Conservation (phyloP, 768 basidiomycete genomes). For the Trametes elegans region DNA sequence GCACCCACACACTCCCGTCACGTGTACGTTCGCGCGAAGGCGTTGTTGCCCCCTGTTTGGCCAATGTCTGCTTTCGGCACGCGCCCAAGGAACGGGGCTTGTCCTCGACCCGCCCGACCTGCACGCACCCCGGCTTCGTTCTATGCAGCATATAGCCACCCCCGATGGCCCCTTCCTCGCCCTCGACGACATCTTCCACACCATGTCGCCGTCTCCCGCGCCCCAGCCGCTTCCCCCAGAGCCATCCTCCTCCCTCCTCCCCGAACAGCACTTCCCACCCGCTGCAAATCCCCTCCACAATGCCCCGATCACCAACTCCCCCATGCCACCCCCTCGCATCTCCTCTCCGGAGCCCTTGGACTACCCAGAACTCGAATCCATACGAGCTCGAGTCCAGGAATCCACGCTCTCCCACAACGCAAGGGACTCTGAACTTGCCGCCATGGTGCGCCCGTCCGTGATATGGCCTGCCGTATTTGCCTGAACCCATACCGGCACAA, state of each 20-base stretch:
- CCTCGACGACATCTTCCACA: conserved; percentile 55
- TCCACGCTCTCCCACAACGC: conserved; percentile 43
- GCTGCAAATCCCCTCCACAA: neutral
- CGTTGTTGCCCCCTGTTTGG: conserved; percentile 19
- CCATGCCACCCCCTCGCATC: conserved; percentile 18
- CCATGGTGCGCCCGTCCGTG: conserved; percentile 14
- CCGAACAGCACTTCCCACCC: conserved; percentile 1
- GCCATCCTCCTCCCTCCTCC: neutral
- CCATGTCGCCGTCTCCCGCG: conserved; percentile 50
- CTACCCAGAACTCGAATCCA: conserved; percentile 45
- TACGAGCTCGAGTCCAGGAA: conserved; percentile 46
- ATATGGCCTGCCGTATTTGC: neutral
- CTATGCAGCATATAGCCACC: conserved; percentile 21
- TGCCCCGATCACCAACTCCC: neutral
- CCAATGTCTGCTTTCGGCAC: neutral
- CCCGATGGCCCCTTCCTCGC: conserved; percentile 41
- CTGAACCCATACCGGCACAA: neutral
- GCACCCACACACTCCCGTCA: conserved; percentile 12
- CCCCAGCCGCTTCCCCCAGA: conserved; percentile 23
- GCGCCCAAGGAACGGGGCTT: neutral
- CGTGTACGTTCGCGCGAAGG: conserved; percentile 21
- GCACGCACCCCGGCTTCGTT: neutral
- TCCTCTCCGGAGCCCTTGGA: conserved; percentile 40
- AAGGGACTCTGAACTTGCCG: conserved; percentile 37
- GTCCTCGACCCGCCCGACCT: neutral